Evolutionary conservation across 2,329 filamentous ascomycete genomes (phyloP), one percentile per base, ranked within the genome.

Genomic region (Fusarium duplospermum): DNA sequence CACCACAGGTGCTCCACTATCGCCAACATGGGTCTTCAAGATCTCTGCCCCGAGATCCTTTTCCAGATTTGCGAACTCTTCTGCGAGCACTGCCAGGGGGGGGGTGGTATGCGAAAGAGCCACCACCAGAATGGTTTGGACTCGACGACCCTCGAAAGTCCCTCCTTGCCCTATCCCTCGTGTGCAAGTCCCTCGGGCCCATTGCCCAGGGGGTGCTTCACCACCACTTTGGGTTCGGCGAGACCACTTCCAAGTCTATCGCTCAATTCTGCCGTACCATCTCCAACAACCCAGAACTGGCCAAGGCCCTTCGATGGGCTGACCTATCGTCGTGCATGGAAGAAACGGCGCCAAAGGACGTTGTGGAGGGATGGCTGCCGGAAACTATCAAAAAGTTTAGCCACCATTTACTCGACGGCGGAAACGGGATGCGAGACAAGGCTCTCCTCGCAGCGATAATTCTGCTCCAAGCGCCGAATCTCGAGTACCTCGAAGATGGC

Each of bases 201-300:
- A 38, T 72, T 13, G 64, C 70, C 2, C 68, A 71, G 5, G 40
- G 10, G 7, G 27, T 59, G 3, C 70, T 71, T 1, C 29, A 68
- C 9, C 68, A 72, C 13, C 56, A 69, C 2, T 59, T 65, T 27
- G 69, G 64, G 2, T 56, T 47, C 3, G n/a, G n/a, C n/a, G n/a
- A n/a, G n/a, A n/a, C n/a, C n/a, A n/a, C n/a, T n/a, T n/a, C n/a
- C n/a, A n/a, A n/a, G n/a, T n/a, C n/a, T n/a, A 0, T 35, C 10
- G 2, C 42, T 4, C 1, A 42, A 10, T 50, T 71, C 14, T 72
- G 70, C 2, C 40, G 58, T 8, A 64, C 60, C 0, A 22, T 72
- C 8, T 52, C 4, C 1, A 29, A 38, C 8, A 71, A 47, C 0
- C 47, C 60, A 33, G n/a, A 62, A 6, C 40, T 71, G 3, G 64